Percentiles rank a stretch among this genome's conserved stretches.
phyloP scores from a whole-genome alignment of 805 yeast genomes.

The Ogataea pini region DNA sequence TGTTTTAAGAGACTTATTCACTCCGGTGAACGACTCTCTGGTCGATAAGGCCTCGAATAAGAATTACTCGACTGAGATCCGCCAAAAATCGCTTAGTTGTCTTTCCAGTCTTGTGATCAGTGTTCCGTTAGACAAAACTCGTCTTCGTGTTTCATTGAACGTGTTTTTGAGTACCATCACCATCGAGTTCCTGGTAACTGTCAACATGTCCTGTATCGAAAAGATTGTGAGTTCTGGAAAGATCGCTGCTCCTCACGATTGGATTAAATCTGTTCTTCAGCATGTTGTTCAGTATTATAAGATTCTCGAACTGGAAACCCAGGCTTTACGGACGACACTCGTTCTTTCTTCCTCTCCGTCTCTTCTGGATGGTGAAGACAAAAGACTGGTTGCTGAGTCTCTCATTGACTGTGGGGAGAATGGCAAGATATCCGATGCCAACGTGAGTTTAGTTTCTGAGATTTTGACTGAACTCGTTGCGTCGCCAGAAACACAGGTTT shows the following conservation, averaged over 20 bases:
- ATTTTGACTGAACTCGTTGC: constrained; percentile 16
- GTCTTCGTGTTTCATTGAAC: constrained; percentile 10
- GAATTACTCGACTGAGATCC: constrained; percentile 36
- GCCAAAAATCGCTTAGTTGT: constrained; percentile 30
- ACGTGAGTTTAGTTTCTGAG: constrained; percentile 12
- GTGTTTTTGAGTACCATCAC: constrained; percentile 29
- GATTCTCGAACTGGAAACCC: constrained; percentile 22
- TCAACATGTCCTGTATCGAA: constrained; percentile 25
- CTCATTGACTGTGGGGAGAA: constrained; percentile 14
- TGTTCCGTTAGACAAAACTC: constrained; percentile 9
- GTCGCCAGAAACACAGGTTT: constrained; percentile 1
- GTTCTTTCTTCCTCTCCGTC: constrained; percentile 10
- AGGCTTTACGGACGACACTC: constrained; percentile 21
- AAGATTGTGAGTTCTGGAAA: constrained; percentile 17
- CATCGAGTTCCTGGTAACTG: constrained; percentile 31
- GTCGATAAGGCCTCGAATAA: constrained; percentile 29
- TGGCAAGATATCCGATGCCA: constrained; percentile 14
- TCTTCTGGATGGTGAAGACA: constrained; percentile 14
- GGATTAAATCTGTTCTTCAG: constrained; percentile 24
- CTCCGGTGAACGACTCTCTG: constrained; percentile 18
- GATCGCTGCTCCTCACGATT: constrained; percentile 13
- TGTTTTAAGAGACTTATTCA: constrained; percentile 4
- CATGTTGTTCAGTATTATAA: constrained; percentile 22
- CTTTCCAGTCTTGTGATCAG: constrained; percentile 22
- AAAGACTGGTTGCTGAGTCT: constrained; percentile 5